These are phyloP conservation scores for Panaeolus papilionaceus DNA, from an alignment of 768 basidiomycete species.

Conservation along the genomic window DNA sequence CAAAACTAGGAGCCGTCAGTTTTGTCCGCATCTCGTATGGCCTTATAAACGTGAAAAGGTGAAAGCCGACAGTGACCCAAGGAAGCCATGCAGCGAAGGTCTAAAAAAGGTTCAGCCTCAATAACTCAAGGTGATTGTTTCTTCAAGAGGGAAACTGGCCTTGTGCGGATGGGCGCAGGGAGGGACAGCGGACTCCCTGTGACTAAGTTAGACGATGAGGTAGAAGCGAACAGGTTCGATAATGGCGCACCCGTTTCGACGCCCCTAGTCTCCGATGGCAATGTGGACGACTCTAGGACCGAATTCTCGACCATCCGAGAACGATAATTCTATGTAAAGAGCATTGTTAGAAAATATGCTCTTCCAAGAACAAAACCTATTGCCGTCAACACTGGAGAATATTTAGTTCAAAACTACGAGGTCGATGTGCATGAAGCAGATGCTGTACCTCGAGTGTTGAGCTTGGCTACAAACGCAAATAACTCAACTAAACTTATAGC, in stretches of 20 bases:
- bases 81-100: not conserved
- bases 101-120: not conserved
- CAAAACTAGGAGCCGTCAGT: too few species aligned
- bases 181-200: not conserved
- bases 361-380: not conserved
- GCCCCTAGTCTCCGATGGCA: not conserved
- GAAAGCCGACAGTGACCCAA: not conserved
- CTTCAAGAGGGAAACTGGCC: not conserved
- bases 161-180: not conserved
- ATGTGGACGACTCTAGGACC: not conserved
- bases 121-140: not conserved
- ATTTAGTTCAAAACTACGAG: not conserved
- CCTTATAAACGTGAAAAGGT: too few species aligned
- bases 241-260: not conserved
- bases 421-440: not conserved
- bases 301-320: not conserved
- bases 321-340: not conserved
- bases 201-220: not conserved
- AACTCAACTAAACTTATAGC: not conserved
- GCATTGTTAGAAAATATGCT: not conserved
- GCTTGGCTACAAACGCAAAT: not conserved
- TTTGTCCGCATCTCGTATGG: too few species aligned
- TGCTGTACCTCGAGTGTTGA: not conserved
- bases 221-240: not conserved
- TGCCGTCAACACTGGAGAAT: not conserved